Base-by-base conservation (phyloP, 163 green algal species). In the Volvox carteri region DNA sequence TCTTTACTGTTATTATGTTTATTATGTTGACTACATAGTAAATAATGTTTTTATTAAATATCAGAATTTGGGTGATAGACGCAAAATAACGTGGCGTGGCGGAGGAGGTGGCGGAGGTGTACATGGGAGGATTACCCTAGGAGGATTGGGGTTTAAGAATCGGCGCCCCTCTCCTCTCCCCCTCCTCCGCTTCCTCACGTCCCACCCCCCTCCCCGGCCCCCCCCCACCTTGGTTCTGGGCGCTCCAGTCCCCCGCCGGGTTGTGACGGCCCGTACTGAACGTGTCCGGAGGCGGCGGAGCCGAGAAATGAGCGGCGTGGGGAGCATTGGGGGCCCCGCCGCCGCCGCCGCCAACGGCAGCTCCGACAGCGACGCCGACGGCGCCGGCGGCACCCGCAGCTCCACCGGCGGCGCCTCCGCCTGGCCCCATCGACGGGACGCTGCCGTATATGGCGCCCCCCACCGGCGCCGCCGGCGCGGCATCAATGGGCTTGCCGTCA, bases 251-350 rank as follows among this genome's bases (percentile, higher is more conserved):
- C 23, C 37, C 56, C 58, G 41, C 54, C 28, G 46, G 8, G 7
- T 70, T 70, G 44, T 80, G 39, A 5, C 84, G 68, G 25, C 84
- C 84, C 21, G 48, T 73, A 12, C 33, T 76, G 50, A 89, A 89
- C 5, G 50, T 54, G 54, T 89, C 84, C 11, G 84, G 84, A 23
- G 84, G 84, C 37, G 84, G 84, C 28, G 84, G 84, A 48, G 84
- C 84, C 5, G 68, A 83, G 70, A 65, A 89, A 9, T 16, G 25
- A 14, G 84, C 84, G 4, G 84, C 52, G 50, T 84, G 68, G n/a
- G 81, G 46, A 12, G 42, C 44, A 4, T 35, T 25, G 1, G 28
- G 62, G 42, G n/a, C 80, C 25, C 42, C 37, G 25, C 30, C 28
- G 37, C 56, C 80, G 37, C 5, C 58, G 4, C 23, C 52, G 19